Percentiles rank a stretch among this genome's conserved stretches.
Evolutionary conservation across 768 basidiomycete genomes (phyloP).

Genomic region (Cubamyces lactineus): DNA sequence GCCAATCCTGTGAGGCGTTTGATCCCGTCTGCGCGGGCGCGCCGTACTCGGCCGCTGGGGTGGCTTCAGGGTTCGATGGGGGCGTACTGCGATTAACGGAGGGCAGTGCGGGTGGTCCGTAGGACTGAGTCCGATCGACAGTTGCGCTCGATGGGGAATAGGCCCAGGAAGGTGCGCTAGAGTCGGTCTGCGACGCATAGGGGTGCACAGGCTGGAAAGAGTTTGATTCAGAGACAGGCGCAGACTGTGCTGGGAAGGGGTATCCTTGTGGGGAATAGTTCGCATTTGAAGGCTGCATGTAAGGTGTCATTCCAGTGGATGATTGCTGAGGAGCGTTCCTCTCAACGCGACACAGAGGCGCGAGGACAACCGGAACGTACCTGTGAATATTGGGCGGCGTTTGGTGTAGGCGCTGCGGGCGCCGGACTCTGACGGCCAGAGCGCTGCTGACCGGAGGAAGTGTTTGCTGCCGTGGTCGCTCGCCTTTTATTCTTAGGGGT

Average conservation of each 20-base stretch:
- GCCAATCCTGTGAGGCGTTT: constrained; percentile 28
- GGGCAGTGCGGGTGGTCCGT: constrained; percentile 47
- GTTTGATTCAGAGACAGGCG: constrained; percentile 45
- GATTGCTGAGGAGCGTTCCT: constrained; percentile 18
- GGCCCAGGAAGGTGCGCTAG: constrained; percentile 55
- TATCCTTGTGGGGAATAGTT: constrained; percentile 47
- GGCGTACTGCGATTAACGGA: constrained; percentile 49
- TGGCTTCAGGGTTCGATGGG: constrained; percentile 21
- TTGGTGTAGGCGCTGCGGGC: constrained; percentile 16
- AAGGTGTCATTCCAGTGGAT: constrained; percentile 40
- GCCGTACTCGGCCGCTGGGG: constrained; percentile 24
- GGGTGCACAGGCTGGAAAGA: constrained; percentile 45
- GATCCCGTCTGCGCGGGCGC: constrained; percentile 23
- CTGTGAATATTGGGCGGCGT: constrained; percentile 28
- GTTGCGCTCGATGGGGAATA: constrained; percentile 43
- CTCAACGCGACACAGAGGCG: constrained; percentile 19
- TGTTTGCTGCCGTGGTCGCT: constrained; percentile 24
- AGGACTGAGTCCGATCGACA: constrained; percentile 47
- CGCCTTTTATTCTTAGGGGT: constrained; percentile 37
- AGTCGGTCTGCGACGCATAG: constrained; percentile 45
- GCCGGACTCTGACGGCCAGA: constrained; percentile 27
- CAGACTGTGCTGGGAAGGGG: constrained; percentile 46
- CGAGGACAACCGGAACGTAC: constrained; percentile 21
- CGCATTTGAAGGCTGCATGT: constrained; percentile 46
- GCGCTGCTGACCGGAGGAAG: constrained; percentile 25